A percentile compares a stretch with the other conserved stretches of the same genome.
These are phyloP conservation scores for Talaromyces sp. DNA, from an alignment of 2,329 filamentous ascomycete genomes.

Conservation along the genomic window DNA sequence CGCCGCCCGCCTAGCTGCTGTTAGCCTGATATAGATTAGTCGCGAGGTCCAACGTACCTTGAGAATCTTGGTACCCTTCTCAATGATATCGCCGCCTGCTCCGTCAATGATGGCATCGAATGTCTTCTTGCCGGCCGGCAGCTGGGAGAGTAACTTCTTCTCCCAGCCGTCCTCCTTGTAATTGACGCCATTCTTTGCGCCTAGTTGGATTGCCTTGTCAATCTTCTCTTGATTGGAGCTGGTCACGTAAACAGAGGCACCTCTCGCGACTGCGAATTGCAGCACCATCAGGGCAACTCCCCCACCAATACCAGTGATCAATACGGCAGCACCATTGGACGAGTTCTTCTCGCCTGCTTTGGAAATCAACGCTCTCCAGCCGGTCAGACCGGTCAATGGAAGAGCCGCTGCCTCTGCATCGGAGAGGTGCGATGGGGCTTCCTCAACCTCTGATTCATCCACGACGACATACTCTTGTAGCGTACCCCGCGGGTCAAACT, in stretches of 20 bases:
- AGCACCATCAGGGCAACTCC: constrained; percentile 81
- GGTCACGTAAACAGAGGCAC: constrained; percentile 76
- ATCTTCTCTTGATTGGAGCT: constrained; percentile 72
- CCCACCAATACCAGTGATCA: constrained; percentile 88
- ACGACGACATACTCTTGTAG: constrained; percentile 69
- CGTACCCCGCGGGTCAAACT: constrained; percentile 60
- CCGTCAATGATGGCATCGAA: constrained; percentile 86
- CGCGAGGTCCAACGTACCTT: constrained; percentile 46
- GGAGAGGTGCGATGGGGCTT: constrained; percentile 65
- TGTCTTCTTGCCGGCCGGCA: constrained; percentile 61
- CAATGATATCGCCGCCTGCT: constrained; percentile 79
- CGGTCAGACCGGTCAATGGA: constrained; percentile 80
- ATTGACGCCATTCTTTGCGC: constrained; percentile 73
- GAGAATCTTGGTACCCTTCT: constrained; percentile 61
- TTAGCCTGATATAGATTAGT: constrained; percentile 12
- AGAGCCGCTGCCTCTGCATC: constrained; percentile 74
- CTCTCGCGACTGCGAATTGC: constrained; percentile 69
- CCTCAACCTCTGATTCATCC: constrained; percentile 67
- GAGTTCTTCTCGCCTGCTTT: constrained; percentile 61
- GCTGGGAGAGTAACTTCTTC: constrained; percentile 56
- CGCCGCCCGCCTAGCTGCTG: constrained; percentile 58
- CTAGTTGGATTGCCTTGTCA: constrained; percentile 61
- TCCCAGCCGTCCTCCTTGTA: constrained; percentile 82
- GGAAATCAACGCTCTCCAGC: constrained; percentile 76
- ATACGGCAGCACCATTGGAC: constrained; percentile 61